Evolutionary conservation across 1,139 yeast genomes (phyloP).

Genomic region (Geotrichum restrictum): DNA sequence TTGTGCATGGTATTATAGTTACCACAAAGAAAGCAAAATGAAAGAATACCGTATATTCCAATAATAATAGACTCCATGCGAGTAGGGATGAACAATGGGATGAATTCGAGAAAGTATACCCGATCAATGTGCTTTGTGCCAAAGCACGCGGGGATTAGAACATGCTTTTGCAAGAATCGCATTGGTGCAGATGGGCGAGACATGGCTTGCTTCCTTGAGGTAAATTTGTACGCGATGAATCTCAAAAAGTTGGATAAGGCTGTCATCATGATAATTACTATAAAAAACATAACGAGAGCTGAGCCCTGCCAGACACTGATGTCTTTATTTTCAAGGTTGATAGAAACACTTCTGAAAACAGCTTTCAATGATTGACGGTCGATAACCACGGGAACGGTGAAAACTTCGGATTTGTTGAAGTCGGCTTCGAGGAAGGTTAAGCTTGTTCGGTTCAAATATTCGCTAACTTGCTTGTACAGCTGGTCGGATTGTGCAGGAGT

Average conservation of each 20-base stretch:
- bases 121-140: slow-evolving; percentile 35
- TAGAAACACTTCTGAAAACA: slow-evolving; percentile 23
- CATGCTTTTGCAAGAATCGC: slow-evolving; percentile 29
- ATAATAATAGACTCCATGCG: slow-evolving; percentile 56
- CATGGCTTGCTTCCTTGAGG: slow-evolving; percentile 29
- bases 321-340: slow-evolving; percentile 34
- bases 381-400: slow-evolving; percentile 16
- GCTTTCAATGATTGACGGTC: slow-evolving; percentile 10
- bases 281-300: slow-evolving; percentile 37
- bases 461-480: slow-evolving; percentile 28
- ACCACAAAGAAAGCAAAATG: slow-evolving; percentile 43
- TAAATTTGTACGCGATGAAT: slow-evolving; percentile 29
- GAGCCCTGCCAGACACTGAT: slow-evolving; percentile 37
- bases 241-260: slow-evolving; percentile 24
- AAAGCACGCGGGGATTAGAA: slow-evolving; percentile 37
- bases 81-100: slow-evolving; percentile 50
- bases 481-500: slow-evolving; percentile 27
- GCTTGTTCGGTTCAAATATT: slow-evolving; percentile 22
- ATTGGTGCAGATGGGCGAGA: slow-evolving; percentile 27
- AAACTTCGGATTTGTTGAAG: slow-evolving; percentile 11
- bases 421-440: slow-evolving; percentile 20
- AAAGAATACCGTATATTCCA: slow-evolving; percentile 46
- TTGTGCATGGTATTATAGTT: slow-evolving; percentile 44
- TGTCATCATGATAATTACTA: slow-evolving; percentile 33
- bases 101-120: slow-evolving; percentile 26